A percentile compares a stretch with the other conserved stretches of the same genome.
Evolutionary conservation across 2,329 filamentous ascomycete genomes (phyloP).

Genomic region (Colletotrichum agaves): DNA sequence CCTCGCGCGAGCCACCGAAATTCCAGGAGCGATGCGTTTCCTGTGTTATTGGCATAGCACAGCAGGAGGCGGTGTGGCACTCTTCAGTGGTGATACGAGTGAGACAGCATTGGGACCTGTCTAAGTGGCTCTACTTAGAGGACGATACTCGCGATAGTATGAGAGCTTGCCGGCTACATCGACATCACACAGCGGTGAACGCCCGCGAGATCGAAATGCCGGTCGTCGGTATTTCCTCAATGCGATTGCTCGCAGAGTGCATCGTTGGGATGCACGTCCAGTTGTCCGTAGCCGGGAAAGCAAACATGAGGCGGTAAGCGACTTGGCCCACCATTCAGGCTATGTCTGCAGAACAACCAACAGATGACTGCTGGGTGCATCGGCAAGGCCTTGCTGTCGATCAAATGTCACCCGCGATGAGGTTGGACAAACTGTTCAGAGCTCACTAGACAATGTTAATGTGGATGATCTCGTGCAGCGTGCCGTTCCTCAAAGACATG

Average conservation of each 20-base stretch:
- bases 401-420: neutral
- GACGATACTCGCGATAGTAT: neutral
- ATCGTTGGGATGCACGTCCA: constrained; percentile 17
- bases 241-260: neutral
- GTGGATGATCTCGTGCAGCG: neutral
- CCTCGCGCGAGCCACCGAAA: neutral
- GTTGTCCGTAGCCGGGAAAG: constrained; percentile 7
- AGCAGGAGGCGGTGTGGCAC: constrained; percentile 23
- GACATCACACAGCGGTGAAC: constrained; percentile 22
- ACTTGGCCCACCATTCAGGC: neutral
- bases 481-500: neutral
- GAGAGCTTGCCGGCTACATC: neutral
- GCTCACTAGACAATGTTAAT: neutral
- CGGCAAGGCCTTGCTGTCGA: neutral
- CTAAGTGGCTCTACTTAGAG: neutral
- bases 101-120: constrained; percentile 3
- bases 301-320: constrained; percentile 31
- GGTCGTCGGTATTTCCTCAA: constrained; percentile 31
- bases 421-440: neutral
- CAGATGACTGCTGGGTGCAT: neutral
- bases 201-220: constrained; percentile 29
- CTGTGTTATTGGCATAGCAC: neutral
- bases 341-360: neutral
- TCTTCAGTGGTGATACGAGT: constrained; percentile 25
- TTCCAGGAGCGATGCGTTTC: neutral